Evolutionary conservation across 768 basidiomycete genomes (phyloP).

Genomic region (Gautieria morchelliformis): DNA sequence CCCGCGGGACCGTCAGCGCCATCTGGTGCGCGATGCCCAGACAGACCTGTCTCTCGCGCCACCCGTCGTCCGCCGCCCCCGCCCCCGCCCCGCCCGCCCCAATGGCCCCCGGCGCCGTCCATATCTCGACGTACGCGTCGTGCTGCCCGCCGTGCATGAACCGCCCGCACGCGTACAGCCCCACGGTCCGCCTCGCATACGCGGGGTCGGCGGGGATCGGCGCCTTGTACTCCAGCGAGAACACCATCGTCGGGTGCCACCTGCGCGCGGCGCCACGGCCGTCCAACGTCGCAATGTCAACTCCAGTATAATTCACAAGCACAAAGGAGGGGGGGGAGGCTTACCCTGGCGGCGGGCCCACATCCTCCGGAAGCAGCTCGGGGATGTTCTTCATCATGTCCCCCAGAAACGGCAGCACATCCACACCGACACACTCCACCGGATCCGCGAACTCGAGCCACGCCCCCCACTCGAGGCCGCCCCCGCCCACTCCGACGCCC

Average conservation of each 20-base stretch:
- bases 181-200: constrained; percentile 45
- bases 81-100: constrained; percentile 32
- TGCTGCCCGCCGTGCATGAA: constrained; percentile 49
- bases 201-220: constrained; percentile 38
- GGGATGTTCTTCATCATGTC: constrained; percentile 44
- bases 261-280: too few species aligned
- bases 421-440: constrained; percentile 34
- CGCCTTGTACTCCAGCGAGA: constrained; percentile 55
- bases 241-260: constrained; percentile 56
- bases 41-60: constrained; percentile 58
- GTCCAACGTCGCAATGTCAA: too few species aligned
- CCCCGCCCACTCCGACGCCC: constrained; percentile 31
- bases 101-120: constrained; percentile 52
- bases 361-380: constrained; percentile 35
- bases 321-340: too few species aligned
- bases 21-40: constrained; percentile 54
- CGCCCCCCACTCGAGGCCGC: constrained; percentile 47
- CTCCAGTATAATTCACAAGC: too few species aligned
- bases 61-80: constrained; percentile 32
- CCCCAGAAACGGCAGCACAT: constrained; percentile 46
- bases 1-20: constrained; percentile 31
- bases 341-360: constrained; percentile 10
- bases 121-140: constrained; percentile 50
- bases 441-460: constrained; percentile 42
- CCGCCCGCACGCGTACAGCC: constrained; percentile 40